Percentiles rank a stretch among this genome's conserved stretches.
These are phyloP conservation scores for Apocynum venetum DNA, from an alignment of 257 asterid genomes.

Conservation along the genomic window DNA sequence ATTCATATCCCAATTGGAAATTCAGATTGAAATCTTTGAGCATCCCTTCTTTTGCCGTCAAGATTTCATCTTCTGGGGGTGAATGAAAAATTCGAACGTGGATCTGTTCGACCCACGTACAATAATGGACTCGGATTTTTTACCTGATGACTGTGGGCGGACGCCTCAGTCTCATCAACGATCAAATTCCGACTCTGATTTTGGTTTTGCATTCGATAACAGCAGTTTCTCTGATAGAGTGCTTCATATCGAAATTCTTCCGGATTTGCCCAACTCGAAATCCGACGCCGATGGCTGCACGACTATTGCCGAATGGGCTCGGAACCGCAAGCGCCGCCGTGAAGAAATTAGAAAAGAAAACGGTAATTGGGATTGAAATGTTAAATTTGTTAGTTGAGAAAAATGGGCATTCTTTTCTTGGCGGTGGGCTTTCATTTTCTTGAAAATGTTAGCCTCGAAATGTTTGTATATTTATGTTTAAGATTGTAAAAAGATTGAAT, in stretches of 20 bases:
- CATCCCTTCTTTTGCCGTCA: too few relatives aligned
- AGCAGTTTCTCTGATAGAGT: slow-evolving; percentile 77
- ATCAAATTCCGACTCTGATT: slow-evolving; percentile 31
- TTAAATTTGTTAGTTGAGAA: not conserved
- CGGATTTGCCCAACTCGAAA: slow-evolving; percentile 43
- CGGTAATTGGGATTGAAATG: slow-evolving; percentile 32
- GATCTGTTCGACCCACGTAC: slow-evolving; percentile 20
- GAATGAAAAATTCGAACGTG: slow-evolving; percentile 16
- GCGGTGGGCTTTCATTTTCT: not conserved
- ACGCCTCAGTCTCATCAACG: slow-evolving; percentile 31
- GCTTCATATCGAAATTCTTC: slow-evolving; percentile 55
- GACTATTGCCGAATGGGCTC: slow-evolving; percentile 49
- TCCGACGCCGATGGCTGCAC: slow-evolving; percentile 36
- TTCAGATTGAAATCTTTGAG: not conserved
- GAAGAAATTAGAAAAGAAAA: slow-evolving; percentile 40
- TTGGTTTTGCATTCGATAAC: slow-evolving; percentile 68
- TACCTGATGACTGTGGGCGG: slow-evolving; percentile 21
- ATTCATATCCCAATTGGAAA: not conserved
- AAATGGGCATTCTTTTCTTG: not conserved
- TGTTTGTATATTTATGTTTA: not conserved
- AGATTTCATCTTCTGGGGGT: not conserved
- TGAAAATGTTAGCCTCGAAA: not conserved
- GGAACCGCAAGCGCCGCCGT: slow-evolving; percentile 76
- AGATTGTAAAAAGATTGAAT: not conserved
- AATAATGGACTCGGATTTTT: slow-evolving; percentile 30